phyloP scores from a whole-genome alignment of 768 basidiomycete species.

The Candolleomyces eurysporus region DNA sequence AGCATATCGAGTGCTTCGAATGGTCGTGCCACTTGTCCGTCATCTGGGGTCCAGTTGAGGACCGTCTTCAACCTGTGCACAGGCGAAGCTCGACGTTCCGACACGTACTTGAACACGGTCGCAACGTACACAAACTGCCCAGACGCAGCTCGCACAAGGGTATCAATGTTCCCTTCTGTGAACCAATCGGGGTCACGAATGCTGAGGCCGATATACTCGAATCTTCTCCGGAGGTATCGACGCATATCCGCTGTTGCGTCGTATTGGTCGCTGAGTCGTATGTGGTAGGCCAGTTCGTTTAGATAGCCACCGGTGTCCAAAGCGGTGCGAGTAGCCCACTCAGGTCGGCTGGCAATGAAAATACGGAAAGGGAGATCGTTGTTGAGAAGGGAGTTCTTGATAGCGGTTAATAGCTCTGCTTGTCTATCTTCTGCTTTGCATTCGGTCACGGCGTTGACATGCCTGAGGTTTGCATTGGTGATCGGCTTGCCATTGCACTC shows the following conservation, averaged over 20 bases:
- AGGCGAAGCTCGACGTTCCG: not conserved
- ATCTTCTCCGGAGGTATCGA: not conserved
- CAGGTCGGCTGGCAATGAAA: conserved; percentile 5
- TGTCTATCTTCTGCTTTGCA: not conserved
- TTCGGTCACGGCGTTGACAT: too few species aligned
- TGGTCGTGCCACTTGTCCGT: not conserved
- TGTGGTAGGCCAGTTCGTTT: not conserved
- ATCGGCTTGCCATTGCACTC: too few species aligned
- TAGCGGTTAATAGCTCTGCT: not conserved
- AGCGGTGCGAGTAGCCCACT: not conserved
- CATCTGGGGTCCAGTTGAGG: not conserved
- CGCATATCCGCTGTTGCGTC: not conserved
- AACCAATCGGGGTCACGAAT: not conserved
- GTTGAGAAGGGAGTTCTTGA: not conserved
- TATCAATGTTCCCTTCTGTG: not conserved
- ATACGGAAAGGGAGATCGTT: not conserved
- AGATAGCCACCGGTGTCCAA: not conserved
- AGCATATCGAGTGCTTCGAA: not conserved
- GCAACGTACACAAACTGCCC: conserved; percentile 7
- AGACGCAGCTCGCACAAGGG: not conserved
- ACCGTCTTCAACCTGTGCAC: not conserved
- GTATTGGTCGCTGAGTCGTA: conserved; percentile 1
- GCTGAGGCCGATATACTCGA: not conserved
- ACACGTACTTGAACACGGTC: not conserved
- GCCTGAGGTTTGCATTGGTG: too few species aligned